Evolutionary conservation across 495 filamentous ascomycete genomes (phyloP).

Genomic region (Aspergillus carlsbadensis): DNA sequence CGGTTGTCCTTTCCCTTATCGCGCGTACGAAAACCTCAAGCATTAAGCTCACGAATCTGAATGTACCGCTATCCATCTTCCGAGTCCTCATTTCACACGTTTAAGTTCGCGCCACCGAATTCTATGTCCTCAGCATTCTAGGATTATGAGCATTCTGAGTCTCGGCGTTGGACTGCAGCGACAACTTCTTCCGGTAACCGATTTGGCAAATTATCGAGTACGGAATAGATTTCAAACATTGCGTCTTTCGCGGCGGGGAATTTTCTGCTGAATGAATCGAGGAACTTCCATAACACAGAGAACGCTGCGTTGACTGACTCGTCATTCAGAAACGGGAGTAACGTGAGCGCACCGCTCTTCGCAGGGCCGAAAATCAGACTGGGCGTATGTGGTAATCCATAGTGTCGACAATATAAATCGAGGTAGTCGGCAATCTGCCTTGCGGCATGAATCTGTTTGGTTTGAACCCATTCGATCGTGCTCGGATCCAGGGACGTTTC

Average conservation of each 20-base stretch:
- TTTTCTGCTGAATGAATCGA: constrained; percentile 28
- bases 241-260: constrained; percentile 28
- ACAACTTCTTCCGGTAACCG: constrained; percentile 30
- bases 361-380: constrained; percentile 33
- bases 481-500: constrained; percentile 3
- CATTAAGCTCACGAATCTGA: no score
- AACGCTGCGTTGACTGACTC: constrained; percentile 30
- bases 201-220: constrained; percentile 17
- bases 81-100: no score
- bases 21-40: no score
- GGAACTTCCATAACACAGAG: constrained; percentile 32
- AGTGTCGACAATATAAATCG: constrained; percentile 29
- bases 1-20: no score
- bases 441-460: constrained; percentile 24
- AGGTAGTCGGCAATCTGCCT: constrained; percentile 34
- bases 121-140: neutral
- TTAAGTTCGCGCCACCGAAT: no score
- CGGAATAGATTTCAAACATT: constrained; percentile 25
- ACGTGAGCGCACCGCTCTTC: constrained; percentile 25
- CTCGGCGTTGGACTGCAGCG: constrained; percentile 22
- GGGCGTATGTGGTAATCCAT: constrained; percentile 35
- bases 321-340: constrained; percentile 25
- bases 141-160: constrained; percentile 13
- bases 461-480: constrained; percentile 18
- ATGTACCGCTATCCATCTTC: no score